A percentile compares a stretch with the other conserved stretches of the same genome.
Evolutionary conservation across 306 rosid genomes (phyloP).

Genomic region (Neltuma alba): DNA sequence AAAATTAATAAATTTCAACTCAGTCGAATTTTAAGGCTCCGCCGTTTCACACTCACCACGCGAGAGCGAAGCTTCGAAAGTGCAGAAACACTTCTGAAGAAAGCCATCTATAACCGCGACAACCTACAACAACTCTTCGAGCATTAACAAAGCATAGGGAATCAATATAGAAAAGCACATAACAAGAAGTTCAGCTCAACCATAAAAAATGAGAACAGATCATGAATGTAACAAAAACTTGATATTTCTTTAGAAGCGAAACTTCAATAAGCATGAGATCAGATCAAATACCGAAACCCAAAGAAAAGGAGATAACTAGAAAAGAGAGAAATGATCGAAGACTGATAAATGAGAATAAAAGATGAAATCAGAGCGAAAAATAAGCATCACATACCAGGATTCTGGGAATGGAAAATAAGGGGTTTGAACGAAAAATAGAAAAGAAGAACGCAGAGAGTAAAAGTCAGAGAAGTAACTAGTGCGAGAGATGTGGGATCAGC

Average conservation of each 20-base stretch:
- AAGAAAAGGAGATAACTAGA: not conserved
- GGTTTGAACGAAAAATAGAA: not conserved
- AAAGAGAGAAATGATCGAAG: not conserved
- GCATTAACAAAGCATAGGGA: not conserved
- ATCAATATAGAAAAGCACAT: not conserved
- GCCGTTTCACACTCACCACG: slow-evolving; percentile 46
- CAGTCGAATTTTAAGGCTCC: not conserved
- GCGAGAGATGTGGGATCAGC: not conserved
- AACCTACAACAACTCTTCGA: slow-evolving; percentile 22
- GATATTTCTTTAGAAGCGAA: not conserved
- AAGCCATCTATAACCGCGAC: slow-evolving; percentile 41
- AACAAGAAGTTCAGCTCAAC: not conserved
- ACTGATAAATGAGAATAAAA: not conserved
- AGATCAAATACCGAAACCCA: slow-evolving; percentile 1
- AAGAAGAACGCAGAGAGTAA: not conserved
- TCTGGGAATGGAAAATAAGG: not conserved
- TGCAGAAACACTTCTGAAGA: slow-evolving; percentile 69
- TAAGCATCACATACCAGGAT: slow-evolving; percentile 1
- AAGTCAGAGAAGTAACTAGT: not conserved
- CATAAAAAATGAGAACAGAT: not conserved
- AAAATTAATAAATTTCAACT: not conserved
- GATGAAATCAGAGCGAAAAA: not conserved
- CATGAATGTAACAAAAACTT: not conserved
- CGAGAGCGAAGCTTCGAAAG: slow-evolving; percentile 91
- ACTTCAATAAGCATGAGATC: not conserved